Percentiles rank a stretch among this genome's conserved stretches.
phyloP scores from a whole-genome alignment of 2,329 filamentous ascomycete genomes.

The Fusarium caatingaense region DNA sequence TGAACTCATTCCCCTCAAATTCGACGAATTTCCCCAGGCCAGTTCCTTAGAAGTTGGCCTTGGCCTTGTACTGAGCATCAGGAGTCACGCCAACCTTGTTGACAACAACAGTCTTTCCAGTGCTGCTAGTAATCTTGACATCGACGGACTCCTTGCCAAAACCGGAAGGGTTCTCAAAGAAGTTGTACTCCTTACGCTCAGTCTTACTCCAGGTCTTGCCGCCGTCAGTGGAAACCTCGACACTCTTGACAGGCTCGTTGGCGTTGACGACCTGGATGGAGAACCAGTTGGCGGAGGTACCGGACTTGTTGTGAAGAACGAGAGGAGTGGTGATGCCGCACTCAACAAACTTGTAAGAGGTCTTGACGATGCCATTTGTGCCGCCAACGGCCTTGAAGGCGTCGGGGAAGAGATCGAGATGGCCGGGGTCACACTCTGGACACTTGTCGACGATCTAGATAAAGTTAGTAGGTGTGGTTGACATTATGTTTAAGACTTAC shows the following conservation, averaged over 20 bases:
- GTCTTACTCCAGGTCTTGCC: constrained; percentile 70
- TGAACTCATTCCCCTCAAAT: neutral
- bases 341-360: constrained; percentile 52
- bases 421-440: constrained; percentile 54
- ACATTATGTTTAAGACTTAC: constrained; percentile 50
- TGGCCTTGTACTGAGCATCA: constrained; percentile 46
- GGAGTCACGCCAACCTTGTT: constrained; percentile 60
- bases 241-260: constrained; percentile 64
- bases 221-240: constrained; percentile 71
- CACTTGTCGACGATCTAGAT: constrained; percentile 59
- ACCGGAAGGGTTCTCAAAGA: constrained; percentile 69
- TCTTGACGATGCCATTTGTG: constrained; percentile 52
- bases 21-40: neutral
- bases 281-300: constrained; percentile 57
- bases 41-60: constrained; percentile 49
- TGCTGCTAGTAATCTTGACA: constrained; percentile 65
- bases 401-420: constrained; percentile 59
- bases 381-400: constrained; percentile 55
- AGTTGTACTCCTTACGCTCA: constrained; percentile 67
- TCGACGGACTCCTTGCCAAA: constrained; percentile 66
- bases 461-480: neutral
- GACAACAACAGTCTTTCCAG: constrained; percentile 63
- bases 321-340: constrained; percentile 58
- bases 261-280: constrained; percentile 71
- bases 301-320: constrained; percentile 58